Base-by-base conservation (phyloP, 169 alveolate genomes). In the Plasmodium gaboni region DNA sequence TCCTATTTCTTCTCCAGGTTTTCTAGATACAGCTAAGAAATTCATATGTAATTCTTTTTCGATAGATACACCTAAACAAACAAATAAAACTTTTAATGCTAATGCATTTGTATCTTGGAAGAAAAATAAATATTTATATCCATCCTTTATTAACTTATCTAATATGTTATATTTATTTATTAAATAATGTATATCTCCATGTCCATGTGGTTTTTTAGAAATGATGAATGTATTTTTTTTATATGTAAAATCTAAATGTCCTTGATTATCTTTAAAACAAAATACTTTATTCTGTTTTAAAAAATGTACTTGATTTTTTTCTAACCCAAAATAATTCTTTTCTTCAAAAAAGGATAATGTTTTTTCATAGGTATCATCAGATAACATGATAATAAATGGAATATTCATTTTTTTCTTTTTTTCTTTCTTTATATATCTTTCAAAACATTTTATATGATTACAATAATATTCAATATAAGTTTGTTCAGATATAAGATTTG, bases 191-290 rank as follows among this genome's bases (percentile, higher is more conserved):
- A 97, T 95, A 87, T 97, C 99, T 1, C 99, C 99, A 93, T 97
- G 98, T 0, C 98, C 99, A 93, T 97, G 99, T 17, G 99, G 99
- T 72, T 97, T 97, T 5, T 97, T 96, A 24, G 94, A 95, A 46
- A 96, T 83, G 22, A 74, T 17, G 70, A 95, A 93, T 15, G 78
- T 72, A 60, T 95, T 94, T 67, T 80, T 80, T 32, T 92, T 93
- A 48, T 78, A 93, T n/a, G 64, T 83, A 61, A 94, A 55, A 46
- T 98, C 97, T 48, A 97, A 88, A 26, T 87, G 92, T 17, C 97
- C 98, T 51, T 96, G 95, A 70, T 96, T 95, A 74, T 97, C 97
- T 26, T 94, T 73, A 67, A 97, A 88, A 55, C 98, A 98, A 51
- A 98, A 97, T 13, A 96, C 98, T 89, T 96, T 95, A 55, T 95